Evolutionary conservation across 2,329 filamentous ascomycete species (phyloP).

Genomic region (Penicillium sp.): DNA sequence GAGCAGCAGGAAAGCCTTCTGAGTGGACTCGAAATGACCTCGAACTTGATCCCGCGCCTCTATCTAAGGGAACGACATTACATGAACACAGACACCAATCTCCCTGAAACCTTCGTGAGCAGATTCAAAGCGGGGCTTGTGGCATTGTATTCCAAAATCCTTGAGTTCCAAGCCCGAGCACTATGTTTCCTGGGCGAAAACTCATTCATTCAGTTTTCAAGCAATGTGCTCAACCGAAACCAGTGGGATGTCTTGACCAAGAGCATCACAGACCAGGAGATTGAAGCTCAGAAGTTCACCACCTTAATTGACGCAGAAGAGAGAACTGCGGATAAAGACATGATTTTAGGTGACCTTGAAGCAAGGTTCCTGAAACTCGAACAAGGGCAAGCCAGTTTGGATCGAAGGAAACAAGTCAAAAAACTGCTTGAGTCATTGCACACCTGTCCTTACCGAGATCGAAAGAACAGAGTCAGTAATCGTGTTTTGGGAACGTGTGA

Average conservation of each 20-base stretch:
- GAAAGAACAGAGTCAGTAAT: neutral
- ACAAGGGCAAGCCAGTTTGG: no score
- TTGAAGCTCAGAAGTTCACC: neutral
- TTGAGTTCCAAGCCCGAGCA: constrained; percentile 17
- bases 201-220: neutral
- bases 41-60: constrained; percentile 7
- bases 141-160: constrained; percentile 4
- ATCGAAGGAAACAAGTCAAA: no score
- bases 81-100: neutral
- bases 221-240: neutral
- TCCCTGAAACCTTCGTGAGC: neutral
- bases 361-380: no score
- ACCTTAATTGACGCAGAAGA: neutral
- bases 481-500: constrained; percentile 28
- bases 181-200: constrained; percentile 8
- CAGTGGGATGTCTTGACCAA: neutral
- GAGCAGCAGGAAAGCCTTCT: constrained; percentile 12
- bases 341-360: no score
- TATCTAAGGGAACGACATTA: constrained; percentile 7
- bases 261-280: neutral
- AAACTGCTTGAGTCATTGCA: no score
- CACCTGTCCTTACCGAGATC: no score
- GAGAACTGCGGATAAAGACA: neutral
- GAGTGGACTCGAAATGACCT: constrained; percentile 8
- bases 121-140: constrained; percentile 5